A percentile compares a stretch with the other conserved stretches of the same genome.
These are phyloP conservation scores for Xerocomellus intermedius DNA, from an alignment of 768 basidiomycete genomes.

Conservation along the genomic window DNA sequence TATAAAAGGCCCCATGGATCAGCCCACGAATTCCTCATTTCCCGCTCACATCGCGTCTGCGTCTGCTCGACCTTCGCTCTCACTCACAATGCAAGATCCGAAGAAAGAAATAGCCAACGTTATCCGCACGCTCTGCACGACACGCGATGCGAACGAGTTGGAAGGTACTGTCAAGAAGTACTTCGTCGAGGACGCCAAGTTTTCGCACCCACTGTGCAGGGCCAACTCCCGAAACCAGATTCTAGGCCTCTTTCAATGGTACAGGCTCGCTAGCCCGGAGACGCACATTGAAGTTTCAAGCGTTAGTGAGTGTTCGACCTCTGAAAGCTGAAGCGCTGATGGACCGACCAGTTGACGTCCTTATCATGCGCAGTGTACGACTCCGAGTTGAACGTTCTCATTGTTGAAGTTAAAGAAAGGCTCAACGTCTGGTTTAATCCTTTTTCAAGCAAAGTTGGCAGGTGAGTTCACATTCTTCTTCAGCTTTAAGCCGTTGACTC, in stretches of 20 bases:
- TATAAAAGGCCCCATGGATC: slow-evolving; percentile 13
- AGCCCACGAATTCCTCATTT: not conserved
- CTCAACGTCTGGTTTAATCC: slow-evolving; percentile 44
- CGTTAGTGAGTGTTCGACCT: slow-evolving; percentile 40
- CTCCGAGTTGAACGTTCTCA: slow-evolving; percentile 35
- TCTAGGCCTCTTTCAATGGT: slow-evolving; percentile 62
- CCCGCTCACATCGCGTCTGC: not conserved
- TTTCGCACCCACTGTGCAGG: slow-evolving; percentile 58
- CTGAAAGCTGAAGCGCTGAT: not conserved
- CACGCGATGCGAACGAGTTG: slow-evolving; percentile 49
- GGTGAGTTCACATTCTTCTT: slow-evolving; percentile 34
- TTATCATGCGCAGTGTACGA: slow-evolving; percentile 46
- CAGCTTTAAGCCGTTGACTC: not conserved
- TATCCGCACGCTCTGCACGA: slow-evolving; percentile 45
- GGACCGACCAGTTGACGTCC: not conserved
- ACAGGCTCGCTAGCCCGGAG: slow-evolving; percentile 58
- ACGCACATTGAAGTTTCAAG: slow-evolving; percentile 41
- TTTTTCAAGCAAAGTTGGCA: slow-evolving; percentile 45
- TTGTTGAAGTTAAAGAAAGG: slow-evolving; percentile 51
- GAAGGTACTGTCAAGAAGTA: slow-evolving; percentile 47
- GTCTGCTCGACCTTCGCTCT: not conserved
- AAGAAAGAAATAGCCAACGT: slow-evolving; percentile 47
- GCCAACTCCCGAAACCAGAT: slow-evolving; percentile 55
- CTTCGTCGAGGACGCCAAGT: slow-evolving; percentile 52
- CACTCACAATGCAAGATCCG: slow-evolving; percentile 57